Base-by-base conservation (phyloP, 305 asterid species). In the Fraxinus paxiana region DNA sequence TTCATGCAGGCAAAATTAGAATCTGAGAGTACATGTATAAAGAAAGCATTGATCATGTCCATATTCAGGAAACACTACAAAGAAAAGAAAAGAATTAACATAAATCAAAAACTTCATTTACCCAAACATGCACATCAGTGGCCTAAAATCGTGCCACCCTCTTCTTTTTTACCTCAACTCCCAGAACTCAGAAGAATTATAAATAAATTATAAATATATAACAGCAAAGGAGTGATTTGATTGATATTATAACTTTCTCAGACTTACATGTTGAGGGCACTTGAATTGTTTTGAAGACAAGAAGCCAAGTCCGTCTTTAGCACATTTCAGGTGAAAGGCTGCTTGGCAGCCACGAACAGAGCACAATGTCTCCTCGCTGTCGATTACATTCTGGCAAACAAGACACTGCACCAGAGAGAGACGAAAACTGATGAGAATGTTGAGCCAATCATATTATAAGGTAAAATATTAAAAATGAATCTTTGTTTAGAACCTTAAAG, bases 211-310 rank as follows among this genome's bases (percentile, higher is more conserved):
- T 69, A 28, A 31, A n/a, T 13, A 6, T 13, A 31, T 30, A 31
- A 70, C 26, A 2, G 41, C 9, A 30, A 70, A 30, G 46, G 26
- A 30, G 10, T 70, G 22, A 73, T 79, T 13, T 31, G 43, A 17
- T 12, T 73, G 61, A 69, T 18, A 67, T 17, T 46, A 17, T 56
- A 15, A 70, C 33, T 34, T n/a, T 34, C 82, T 77, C 71, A 73
- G 81, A 87, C 94, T 90, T 89, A 95, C 98, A 90, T 95, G 98
- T 63, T 90, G 98, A 56, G 98, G 97, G 86, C 98, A 95, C 90
- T 90, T 95, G 83, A 93, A 92, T 51, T 80, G 86, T 88, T 90
- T 91, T 43, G 89, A 81, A 83, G 92, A 87, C 82, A 90, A 90
- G 77, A 89, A 88, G 31, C 88, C 87, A 38, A 75, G 85, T 56